These are phyloP conservation scores for Scutellaria barbata DNA, from an alignment of 257 asterid species.

Conservation along the genomic window DNA sequence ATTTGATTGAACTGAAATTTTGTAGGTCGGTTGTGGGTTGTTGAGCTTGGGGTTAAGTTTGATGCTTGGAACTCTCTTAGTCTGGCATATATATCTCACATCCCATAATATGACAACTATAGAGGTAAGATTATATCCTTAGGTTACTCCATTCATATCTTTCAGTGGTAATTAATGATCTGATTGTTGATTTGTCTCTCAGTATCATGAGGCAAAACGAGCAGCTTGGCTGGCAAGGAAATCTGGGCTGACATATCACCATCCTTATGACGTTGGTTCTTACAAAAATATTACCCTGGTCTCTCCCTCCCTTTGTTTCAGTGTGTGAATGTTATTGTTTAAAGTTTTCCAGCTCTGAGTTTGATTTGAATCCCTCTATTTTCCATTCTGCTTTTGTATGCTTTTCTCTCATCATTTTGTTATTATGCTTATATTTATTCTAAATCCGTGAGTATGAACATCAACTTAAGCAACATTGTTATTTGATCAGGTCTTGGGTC, in stretches of 20 bases:
- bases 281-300: conserved; percentile 73
- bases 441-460: conserved; percentile 1
- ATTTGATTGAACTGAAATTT: conserved; percentile 31
- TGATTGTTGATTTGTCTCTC: conserved; percentile 33
- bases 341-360: not conserved
- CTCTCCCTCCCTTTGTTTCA: conserved; percentile 41
- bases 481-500: conserved; percentile 74
- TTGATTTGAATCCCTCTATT: not conserved
- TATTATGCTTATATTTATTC: conserved; percentile 1
- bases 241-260: conserved; percentile 81
- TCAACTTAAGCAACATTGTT: conserved; percentile 4
- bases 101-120: conserved; percentile 84
- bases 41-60: conserved; percentile 53
- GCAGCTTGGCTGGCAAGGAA: conserved; percentile 92
- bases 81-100: conserved; percentile 89
- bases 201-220: conserved; percentile 78
- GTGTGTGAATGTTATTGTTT: not conserved
- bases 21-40: conserved; percentile 65
- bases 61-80: conserved; percentile 67
- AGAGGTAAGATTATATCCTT: conserved; percentile 63
- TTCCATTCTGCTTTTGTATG: not conserved
- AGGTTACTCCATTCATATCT: not conserved
- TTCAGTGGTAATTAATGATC: conserved; percentile 30
- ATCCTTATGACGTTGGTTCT: conserved; percentile 78
- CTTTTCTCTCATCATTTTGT: not conserved